Conservation (phyloP, 1,139 yeast species). For the Taphrina confusa region DNA sequence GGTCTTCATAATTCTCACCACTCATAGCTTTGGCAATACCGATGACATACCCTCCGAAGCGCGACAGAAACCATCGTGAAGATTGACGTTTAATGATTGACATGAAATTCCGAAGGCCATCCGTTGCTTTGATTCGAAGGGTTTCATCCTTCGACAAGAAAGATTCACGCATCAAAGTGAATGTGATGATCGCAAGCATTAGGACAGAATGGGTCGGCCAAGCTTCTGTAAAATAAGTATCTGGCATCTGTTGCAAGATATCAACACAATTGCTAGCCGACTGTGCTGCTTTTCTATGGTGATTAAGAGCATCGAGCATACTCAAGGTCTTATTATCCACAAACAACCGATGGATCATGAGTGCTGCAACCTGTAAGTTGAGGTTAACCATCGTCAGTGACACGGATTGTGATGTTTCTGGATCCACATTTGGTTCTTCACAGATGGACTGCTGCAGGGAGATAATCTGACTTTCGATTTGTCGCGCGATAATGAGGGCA, state of each 20-base stretch:
- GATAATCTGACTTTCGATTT: not conserved
- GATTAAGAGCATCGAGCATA: conserved; percentile 20
- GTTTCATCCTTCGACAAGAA: conserved; percentile 3
- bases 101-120: not conserved
- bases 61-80: not conserved
- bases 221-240: conserved; percentile 13
- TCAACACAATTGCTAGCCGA: conserved; percentile 3
- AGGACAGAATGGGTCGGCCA: conserved; percentile 17
- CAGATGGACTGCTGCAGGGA: not conserved
- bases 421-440: not conserved
- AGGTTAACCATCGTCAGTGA: conserved; percentile 6
- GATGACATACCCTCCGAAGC: not conserved
- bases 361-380: conserved; percentile 7
- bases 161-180: conserved; percentile 3
- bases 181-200: not conserved
- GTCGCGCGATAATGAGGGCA: not conserved
- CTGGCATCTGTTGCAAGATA: conserved; percentile 12
- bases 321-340: not conserved
- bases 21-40: not conserved
- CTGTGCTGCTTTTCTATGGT: conserved; percentile 16
- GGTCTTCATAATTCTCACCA: conserved; percentile 7
- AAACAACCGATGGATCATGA: conserved; percentile 22
- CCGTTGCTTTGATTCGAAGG: not conserved
- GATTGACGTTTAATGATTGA: not conserved
- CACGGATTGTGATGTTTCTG: not conserved